Evolutionary conservation across 108 stramenopile genomes (phyloP), one percentile per base, ranked within the genome.

Genomic region (Aurantiochytrium sp.): DNA sequence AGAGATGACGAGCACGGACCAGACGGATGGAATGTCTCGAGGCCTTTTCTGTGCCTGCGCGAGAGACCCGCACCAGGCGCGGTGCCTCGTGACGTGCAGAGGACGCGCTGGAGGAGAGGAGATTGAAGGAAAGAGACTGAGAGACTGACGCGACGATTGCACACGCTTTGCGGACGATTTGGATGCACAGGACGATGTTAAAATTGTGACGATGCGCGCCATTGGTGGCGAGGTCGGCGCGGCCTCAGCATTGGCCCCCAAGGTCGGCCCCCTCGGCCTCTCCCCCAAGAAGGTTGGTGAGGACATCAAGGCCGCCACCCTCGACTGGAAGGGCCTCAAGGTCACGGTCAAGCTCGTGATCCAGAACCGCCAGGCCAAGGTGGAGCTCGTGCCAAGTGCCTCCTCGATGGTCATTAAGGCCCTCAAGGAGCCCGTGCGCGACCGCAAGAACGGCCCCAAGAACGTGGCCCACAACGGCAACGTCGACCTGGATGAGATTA

Each of bases 301-400:
- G 92, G 99, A 99, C 95, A 99, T 99, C 95, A 96, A 97, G 94
- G 98, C 98, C 95, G 98, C 97, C 90, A 99, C 99, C 91, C 96
- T 96, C 98, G 99, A 99, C 95, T 99, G 99, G 99, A 99, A 99
- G 95, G 99, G 99, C 58, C 93, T 99, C 51, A 98, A 95, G 87
- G 98, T 99, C 58, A 99, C 97, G 49, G 99, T 99, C 91, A 99
- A 98, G 96, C 95, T 99, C 73, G 98, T 98, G 58, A 98, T 99
- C 88, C 95, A 98, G 89, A 99, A 99, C 94, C 97, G 99, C 95
- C 97, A 99, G 94, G 98, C 98, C 28, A 97, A 98, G 45, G 98
- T 98, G 58, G 94, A 95, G 73, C 96, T 99, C 94, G 96, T 99
- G 90, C 99, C 99, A 88, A 95, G 98, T 58, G 95, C 98, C 59